Percentiles rank a stretch among this genome's conserved stretches.
Conservation (phyloP, 1,139 yeast genomes). For the Lodderomyces oxycetoniae region DNA sequence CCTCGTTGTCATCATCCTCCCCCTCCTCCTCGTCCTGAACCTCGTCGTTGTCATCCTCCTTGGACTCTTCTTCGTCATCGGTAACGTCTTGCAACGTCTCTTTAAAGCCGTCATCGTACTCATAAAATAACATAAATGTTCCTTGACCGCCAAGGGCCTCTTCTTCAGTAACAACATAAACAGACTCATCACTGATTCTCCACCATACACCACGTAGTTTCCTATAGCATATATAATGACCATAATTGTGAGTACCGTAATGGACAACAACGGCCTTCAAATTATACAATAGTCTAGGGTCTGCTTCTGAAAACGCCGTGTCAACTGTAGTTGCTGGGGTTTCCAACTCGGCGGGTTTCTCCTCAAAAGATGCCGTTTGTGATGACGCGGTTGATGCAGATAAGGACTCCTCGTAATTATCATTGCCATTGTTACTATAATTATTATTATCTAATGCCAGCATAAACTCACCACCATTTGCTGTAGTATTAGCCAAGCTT, state of each 20-base stretch:
- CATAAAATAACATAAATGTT: slow-evolving; percentile 89
- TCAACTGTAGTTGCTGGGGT: background rate
- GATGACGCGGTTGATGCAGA: background rate
- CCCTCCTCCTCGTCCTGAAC: slow-evolving; percentile 3
- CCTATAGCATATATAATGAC: slow-evolving; percentile 88
- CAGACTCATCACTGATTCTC: slow-evolving; percentile 89
- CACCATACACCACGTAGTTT: slow-evolving; percentile 84
- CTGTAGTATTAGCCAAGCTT: background rate
- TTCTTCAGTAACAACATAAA: slow-evolving; percentile 69
- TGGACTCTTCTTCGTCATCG: slow-evolving; percentile 33
- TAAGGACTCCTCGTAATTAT: slow-evolving; percentile 6
- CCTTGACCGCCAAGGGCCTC: slow-evolving; percentile 83
- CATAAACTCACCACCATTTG: slow-evolving; percentile 1
- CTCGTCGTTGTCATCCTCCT: slow-evolving; percentile 18
- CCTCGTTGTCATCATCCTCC: slow-evolving; percentile 3
- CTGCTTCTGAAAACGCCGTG: slow-evolving; percentile 5
- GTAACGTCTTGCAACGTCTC: slow-evolving; percentile 26
- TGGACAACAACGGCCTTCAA: slow-evolving; percentile 85
- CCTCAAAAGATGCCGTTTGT: slow-evolving; percentile 10
- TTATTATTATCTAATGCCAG: too few species aligned
- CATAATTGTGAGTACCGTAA: slow-evolving; percentile 92
- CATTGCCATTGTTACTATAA: slow-evolving; percentile 9
- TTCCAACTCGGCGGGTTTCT: background rate
- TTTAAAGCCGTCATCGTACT: slow-evolving; percentile 41
- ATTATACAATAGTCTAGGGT: slow-evolving; percentile 51